Evolutionary conservation across 257 asterid species (phyloP).

Genomic region (Ligustrum vulgare): DNA sequence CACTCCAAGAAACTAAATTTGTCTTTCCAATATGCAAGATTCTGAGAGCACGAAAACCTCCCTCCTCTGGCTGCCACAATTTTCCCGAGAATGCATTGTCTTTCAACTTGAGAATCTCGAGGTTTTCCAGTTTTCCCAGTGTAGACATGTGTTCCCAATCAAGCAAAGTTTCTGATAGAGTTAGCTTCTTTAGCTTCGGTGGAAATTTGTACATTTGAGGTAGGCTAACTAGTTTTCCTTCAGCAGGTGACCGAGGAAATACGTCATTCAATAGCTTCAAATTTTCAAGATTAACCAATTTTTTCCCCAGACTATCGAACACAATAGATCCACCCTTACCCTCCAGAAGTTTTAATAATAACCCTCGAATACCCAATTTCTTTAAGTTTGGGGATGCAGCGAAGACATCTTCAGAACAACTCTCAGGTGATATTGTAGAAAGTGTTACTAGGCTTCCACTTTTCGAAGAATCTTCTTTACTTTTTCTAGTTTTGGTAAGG

Average conservation of each 20-base stretch:
- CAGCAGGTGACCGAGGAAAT: constrained; percentile 43
- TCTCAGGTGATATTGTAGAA: constrained; percentile 55
- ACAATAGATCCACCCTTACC: constrained; percentile 32
- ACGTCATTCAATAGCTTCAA: constrained; percentile 48
- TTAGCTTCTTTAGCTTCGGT: constrained; percentile 46
- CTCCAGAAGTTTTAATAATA: constrained; percentile 36
- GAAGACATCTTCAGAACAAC: constrained; percentile 54
- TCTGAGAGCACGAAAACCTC: constrained; percentile 40
- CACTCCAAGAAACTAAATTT: constrained; percentile 39
- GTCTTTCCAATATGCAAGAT: constrained; percentile 44
- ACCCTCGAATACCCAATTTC: constrained; percentile 51
- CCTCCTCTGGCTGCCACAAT: constrained; percentile 48
- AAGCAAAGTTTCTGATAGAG: constrained; percentile 40
- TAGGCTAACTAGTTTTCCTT: constrained; percentile 28
- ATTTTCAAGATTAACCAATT: constrained; percentile 41
- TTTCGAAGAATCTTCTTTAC: background rate
- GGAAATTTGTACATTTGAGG: constrained; percentile 43
- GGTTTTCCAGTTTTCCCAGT: constrained; percentile 46
- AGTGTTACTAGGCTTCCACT: constrained; percentile 54
- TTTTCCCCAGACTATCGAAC: constrained; percentile 40
- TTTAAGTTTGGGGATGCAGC: constrained; percentile 44
- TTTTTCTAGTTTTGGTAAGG: background rate
- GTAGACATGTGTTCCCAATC: constrained; percentile 49
- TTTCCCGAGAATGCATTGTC: constrained; percentile 44
- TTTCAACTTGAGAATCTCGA: constrained; percentile 46